These are phyloP conservation scores for Pyrenophora graminea DNA, from an alignment of 2,329 filamentous ascomycete species.

Conservation along the genomic window DNA sequence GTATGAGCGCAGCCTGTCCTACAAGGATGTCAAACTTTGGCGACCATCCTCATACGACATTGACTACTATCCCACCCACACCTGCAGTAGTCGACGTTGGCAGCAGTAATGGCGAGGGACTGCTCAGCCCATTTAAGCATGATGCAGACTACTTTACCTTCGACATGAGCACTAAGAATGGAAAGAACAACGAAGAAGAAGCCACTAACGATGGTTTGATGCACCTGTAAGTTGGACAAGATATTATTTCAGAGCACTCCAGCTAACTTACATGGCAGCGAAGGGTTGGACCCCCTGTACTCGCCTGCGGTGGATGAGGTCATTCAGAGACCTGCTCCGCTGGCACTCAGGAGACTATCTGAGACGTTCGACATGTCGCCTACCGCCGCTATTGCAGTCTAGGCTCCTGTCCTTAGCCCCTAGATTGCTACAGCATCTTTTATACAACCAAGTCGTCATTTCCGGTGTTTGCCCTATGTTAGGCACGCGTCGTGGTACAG, in stretches of 20 bases:
- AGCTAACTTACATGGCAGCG: conserved; percentile 4
- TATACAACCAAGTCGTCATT: too few relatives aligned
- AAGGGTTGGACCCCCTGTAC: conserved; percentile 38
- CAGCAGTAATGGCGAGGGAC: conserved; percentile 2
- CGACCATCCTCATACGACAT: conserved; percentile 36
- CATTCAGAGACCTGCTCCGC: conserved; percentile 25
- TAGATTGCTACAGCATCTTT: neutral
- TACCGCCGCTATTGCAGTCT: conserved; percentile 14
- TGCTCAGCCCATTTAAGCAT: conserved; percentile 45
- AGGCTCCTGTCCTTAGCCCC: neutral
- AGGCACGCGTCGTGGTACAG: too few relatives aligned
- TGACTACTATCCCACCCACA: conserved; percentile 50
- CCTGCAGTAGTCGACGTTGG: conserved; percentile 31
- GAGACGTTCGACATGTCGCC: conserved; percentile 27
- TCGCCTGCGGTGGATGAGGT: conserved; percentile 22
- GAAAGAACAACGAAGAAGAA: conserved; percentile 15
- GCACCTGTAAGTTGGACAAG: conserved; percentile 30
- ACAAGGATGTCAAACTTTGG: conserved; percentile 44
- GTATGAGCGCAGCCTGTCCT: conserved; percentile 45
- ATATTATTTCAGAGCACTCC: neutral
- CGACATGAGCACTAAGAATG: conserved; percentile 24
- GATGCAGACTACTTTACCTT: conserved; percentile 38
- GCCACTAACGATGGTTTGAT: conserved; percentile 24
- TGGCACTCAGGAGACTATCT: conserved; percentile 28
- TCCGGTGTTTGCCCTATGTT: too few relatives aligned